phyloP scores from a whole-genome alignment of 768 basidiomycete species.

The Xerocomus potaroensis region DNA sequence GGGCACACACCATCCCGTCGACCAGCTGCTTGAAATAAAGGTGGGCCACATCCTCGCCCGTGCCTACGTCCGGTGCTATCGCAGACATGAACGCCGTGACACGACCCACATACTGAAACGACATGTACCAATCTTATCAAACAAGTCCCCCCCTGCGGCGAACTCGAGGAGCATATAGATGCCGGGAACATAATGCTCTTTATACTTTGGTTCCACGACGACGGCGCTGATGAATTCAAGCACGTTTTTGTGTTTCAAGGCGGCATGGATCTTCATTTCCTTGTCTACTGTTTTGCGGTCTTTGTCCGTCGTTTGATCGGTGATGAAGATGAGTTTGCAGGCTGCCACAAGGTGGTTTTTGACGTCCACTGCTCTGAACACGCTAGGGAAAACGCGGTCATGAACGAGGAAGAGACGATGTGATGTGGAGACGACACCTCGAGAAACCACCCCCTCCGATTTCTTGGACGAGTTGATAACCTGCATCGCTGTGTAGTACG shows the following conservation, averaged over 20 bases:
- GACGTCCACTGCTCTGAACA: constrained; percentile 77
- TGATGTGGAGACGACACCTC: constrained; percentile 42
- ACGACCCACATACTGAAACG: neutral
- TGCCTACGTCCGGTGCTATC: constrained; percentile 85
- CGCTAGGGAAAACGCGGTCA: constrained; percentile 40
- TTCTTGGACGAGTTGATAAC: constrained; percentile 66
- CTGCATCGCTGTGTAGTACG: constrained; percentile 31
- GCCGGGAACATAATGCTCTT: constrained; percentile 62
- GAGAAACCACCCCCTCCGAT: constrained; percentile 90
- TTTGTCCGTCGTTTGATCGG: constrained; percentile 54
- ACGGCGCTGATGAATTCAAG: constrained; percentile 81
- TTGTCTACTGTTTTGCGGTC: constrained; percentile 83
- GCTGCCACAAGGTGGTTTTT: constrained; percentile 68
- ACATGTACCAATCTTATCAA: constrained; percentile 92
- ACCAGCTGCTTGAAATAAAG: constrained; percentile 85
- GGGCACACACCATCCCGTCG: constrained; percentile 65
- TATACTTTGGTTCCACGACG: constrained; percentile 62
- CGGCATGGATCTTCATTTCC: constrained; percentile 86
- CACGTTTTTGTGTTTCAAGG: constrained; percentile 73
- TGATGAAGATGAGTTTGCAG: constrained; percentile 77
- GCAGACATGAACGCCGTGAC: neutral
- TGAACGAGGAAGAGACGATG: neutral
- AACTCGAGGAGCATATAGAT: constrained; percentile 92
- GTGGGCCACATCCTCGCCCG: constrained; percentile 84
- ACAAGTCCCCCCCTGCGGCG: constrained; percentile 91